Percentiles rank a stretch among this genome's conserved stretches.
phyloP scores from a whole-genome alignment of 805 yeast species.

The Lipomyces yamadae region DNA sequence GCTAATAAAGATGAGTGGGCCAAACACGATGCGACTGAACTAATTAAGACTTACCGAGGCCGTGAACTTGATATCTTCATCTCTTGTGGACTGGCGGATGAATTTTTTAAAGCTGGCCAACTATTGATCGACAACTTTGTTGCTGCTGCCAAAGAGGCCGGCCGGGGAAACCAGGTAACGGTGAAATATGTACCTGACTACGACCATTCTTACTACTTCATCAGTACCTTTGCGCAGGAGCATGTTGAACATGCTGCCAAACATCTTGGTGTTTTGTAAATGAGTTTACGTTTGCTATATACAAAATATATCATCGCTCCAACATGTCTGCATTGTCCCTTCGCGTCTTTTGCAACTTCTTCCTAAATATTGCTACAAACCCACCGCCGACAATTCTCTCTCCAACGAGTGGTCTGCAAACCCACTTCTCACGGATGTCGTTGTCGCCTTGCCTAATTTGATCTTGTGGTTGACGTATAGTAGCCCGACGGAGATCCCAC shows the following conservation, averaged over 20 bases:
- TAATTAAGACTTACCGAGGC: constrained; percentile 63
- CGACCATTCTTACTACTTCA: constrained; percentile 89
- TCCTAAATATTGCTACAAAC: constrained; percentile 52
- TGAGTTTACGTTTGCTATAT: background rate
- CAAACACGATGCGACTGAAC: constrained; percentile 81
- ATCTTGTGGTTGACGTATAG: constrained; percentile 43
- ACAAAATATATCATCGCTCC: background rate
- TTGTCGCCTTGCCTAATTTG: background rate
- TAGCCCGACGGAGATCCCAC: constrained; percentile 55
- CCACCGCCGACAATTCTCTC: constrained; percentile 57
- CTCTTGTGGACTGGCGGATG: constrained; percentile 81
- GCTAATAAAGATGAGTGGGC: constrained; percentile 69
- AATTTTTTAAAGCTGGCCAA: constrained; percentile 66
- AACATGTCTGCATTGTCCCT: background rate
- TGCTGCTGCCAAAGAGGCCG: constrained; percentile 61
- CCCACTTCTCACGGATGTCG: constrained; percentile 44
- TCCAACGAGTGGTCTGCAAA: constrained; percentile 59
- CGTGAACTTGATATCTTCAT: constrained; percentile 67
- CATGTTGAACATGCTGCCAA: constrained; percentile 90
- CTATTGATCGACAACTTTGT: constrained; percentile 76
- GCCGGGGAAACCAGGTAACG: constrained; percentile 64
- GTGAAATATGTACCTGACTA: constrained; percentile 74
- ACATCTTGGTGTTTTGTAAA: constrained; percentile 43
- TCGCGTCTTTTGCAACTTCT: constrained; percentile 2
- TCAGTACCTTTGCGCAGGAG: constrained; percentile 75